Evolutionary conservation across 1,284 basidiomycete species (phyloP), one percentile per base, ranked within the genome.

Genomic region (Leccinum pallidistipes): DNA sequence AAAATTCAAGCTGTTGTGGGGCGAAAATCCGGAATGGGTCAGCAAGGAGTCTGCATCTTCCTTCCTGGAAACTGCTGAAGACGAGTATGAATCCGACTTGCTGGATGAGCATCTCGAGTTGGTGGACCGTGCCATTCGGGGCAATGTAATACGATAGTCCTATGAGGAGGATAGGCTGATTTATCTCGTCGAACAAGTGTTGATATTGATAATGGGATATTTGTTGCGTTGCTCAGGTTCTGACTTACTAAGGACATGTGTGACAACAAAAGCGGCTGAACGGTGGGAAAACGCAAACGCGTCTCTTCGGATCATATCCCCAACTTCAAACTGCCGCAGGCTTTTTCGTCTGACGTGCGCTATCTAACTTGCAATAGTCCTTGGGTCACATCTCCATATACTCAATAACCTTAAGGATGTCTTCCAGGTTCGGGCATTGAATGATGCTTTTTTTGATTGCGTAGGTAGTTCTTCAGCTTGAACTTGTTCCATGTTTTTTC

Each of bases 11-110:
- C 14, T 4, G 21, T n/a, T 65, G 1, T 71, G 71, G 69, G 66
- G 69, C 1, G 58, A 52, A 27, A 73, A 64, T 27, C 3, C 16
- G 4, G 68, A 70, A 14, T 73, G 71, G 71, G 16, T 1, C 0
- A 51, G 32, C 8, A 16, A 45, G 36, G 12, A 12, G n/a, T 49
- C 47, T 10, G n/a, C 6, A 3, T 61, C 66, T 2, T n/a, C 47
- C 27, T 16, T 36, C 3, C 5, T 16, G 14, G 51, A 55, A 21
- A n/a, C 32, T 29, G 38, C 27, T 14, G 1, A 24, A 18, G 47
- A 49, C 27, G 14, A 14, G 6, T 4, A 51, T 2, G 51, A 27
- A 29, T 8, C 4, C 3, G 61, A 66, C 55, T 38, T 66, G 47
- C 45, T 66, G 16, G 66, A 68, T 11, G 61, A 66, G 49, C 64